Evolutionary conservation across 257 asterid species (phyloP).

Genomic region (Hygrophila difformis): DNA sequence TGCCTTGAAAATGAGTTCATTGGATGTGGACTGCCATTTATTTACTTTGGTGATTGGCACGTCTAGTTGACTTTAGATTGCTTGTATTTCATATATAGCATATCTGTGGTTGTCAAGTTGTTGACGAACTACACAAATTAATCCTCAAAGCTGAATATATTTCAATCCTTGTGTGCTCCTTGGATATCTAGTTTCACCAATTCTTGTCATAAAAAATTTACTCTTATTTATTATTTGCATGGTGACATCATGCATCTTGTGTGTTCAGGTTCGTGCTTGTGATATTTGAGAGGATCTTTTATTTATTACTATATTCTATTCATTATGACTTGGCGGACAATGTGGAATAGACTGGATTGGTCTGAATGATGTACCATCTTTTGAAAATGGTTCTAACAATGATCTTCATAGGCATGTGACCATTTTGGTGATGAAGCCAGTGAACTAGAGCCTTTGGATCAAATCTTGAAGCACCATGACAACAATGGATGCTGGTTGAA

Average conservation of each 20-base stretch:
- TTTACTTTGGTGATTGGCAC: constrained; percentile 4
- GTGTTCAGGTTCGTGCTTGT: constrained; percentile 10
- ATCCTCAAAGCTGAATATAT: not conserved
- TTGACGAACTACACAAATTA: constrained; percentile 7
- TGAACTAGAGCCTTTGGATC: constrained; percentile 19
- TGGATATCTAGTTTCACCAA: constrained; percentile 1
- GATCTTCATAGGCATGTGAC: constrained; percentile 25
- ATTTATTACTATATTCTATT: no score
- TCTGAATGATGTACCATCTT: constrained; percentile 10
- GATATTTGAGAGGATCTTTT: not conserved
- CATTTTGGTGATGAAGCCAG: constrained; percentile 25
- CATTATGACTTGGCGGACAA: not conserved
- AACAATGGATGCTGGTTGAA: constrained; percentile 23
- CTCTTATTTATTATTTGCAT: not conserved
- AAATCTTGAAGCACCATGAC: constrained; percentile 24
- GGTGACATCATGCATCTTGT: not conserved
- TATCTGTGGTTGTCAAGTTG: not conserved
- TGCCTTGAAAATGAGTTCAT: constrained; percentile 4
- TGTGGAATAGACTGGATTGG: no score
- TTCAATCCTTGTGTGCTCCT: no score
- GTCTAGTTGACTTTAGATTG: constrained; percentile 1
- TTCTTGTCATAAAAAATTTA: constrained; percentile 6
- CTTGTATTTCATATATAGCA: constrained; percentile 1
- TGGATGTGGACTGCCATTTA: not conserved
- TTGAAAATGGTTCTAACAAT: constrained; percentile 13